Percentiles rank a stretch among this genome's conserved stretches.
Evolutionary conservation across 129 eudicot genomes (phyloP).

Genomic region (Cynara cardunculus): DNA sequence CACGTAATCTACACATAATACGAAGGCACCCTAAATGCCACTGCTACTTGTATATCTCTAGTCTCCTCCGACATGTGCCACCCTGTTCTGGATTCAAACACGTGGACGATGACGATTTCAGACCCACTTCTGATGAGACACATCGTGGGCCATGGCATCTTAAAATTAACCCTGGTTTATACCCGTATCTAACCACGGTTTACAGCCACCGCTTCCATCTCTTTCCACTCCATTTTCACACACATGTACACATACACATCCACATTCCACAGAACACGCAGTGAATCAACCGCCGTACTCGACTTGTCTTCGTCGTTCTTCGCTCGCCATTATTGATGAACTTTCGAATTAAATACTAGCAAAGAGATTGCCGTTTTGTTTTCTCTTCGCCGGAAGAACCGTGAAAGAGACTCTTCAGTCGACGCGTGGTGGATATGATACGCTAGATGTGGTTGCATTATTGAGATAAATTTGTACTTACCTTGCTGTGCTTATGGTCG

Average conservation of each 20-base stretch:
- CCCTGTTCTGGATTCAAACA: conserved; percentile 31
- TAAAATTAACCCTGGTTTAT: conserved; percentile 16
- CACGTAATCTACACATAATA: too few species aligned
- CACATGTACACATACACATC: neutral
- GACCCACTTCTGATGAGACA: neutral
- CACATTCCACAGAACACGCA: neutral
- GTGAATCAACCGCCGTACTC: neutral
- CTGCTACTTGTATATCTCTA: neutral
- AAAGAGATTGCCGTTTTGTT: neutral
- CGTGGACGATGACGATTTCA: conserved; percentile 43
- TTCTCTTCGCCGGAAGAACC: neutral
- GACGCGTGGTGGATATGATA: conserved; percentile 8
- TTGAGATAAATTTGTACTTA: neutral
- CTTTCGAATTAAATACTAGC: neutral
- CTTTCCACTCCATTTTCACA: neutral
- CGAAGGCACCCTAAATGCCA: neutral
- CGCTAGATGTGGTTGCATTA: neutral
- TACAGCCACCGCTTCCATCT: conserved; percentile 36
- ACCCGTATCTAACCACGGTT: conserved; percentile 32
- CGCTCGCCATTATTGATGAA: neutral
- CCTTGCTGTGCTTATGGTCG: conserved; percentile 34
- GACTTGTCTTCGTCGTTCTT: neutral
- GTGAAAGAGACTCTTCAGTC: neutral
- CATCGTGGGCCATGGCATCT: conserved; percentile 36
- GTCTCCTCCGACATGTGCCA: conserved; percentile 59